These are phyloP conservation scores for Mycena haematopus DNA, from an alignment of 768 basidiomycete genomes.

Conservation along the genomic window DNA sequence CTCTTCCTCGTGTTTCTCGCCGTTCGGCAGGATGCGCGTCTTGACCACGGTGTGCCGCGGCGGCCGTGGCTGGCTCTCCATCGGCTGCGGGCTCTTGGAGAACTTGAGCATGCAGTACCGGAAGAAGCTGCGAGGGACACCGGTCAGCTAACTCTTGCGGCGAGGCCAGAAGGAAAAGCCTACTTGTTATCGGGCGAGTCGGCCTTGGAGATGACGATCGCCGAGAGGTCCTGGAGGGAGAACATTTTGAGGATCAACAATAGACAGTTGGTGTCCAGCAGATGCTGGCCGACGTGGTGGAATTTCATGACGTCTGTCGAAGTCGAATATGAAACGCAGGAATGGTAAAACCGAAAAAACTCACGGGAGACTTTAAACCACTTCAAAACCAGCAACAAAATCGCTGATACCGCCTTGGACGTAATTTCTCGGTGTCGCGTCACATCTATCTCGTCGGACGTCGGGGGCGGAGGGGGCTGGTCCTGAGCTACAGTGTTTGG, in stretches of 20 bases:
- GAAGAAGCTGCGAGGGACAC: conserved; percentile 77
- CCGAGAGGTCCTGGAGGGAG: conserved; percentile 90
- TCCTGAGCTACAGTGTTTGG: conserved; percentile 58
- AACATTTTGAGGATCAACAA: conserved; percentile 97
- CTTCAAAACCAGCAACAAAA: conserved; percentile 86
- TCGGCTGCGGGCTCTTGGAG: conserved; percentile 65
- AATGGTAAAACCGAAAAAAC: conserved; percentile 38
- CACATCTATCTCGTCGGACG: conserved; percentile 91
- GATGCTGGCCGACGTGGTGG: conserved; percentile 93
- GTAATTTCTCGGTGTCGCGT: conserved; percentile 96
- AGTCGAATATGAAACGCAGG: conserved; percentile 4
- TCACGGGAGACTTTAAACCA: conserved; percentile 99
- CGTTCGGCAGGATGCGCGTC: conserved; percentile 68
- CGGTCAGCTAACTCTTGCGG: not conserved
- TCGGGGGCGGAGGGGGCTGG: conserved; percentile 69
- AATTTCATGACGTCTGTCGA: conserved; percentile 94
- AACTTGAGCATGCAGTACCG: conserved; percentile 87
- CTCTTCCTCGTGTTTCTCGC: conserved; percentile 82
- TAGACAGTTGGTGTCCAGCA: conserved; percentile 95
- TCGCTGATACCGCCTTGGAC: conserved; percentile 96
- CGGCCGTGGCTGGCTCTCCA: conserved; percentile 64
- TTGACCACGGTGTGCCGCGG: conserved; percentile 66
- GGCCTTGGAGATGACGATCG: conserved; percentile 84
- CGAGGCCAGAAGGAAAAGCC: not conserved
- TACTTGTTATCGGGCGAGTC: conserved; percentile 90